Conservation (phyloP, 164 flowering plant species). For the Vitis vinifera region ASM3070453v1 NC_081822.1:35938501-35939000, state of each 20-base stretch:
- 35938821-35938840: background rate
- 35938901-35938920: background rate
- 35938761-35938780: background rate
- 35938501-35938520: no score
- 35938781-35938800: background rate
- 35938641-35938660: no score
- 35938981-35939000: background rate
- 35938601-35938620: no score
- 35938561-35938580: no score
- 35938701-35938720: background rate
- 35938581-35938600: no score
- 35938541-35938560: no score
- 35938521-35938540: no score
- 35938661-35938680: no score
- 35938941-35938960: no score
- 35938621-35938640: no score
- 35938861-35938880: slow-evolving; percentile 10
- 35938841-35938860: slow-evolving; percentile 4
- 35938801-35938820: background rate
- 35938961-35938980: no score
- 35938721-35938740: background rate
- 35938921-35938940: background rate
- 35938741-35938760: background rate
- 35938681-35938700: no score
- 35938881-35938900: slow-evolving; percentile 4